Evolutionary conservation across 1,284 basidiomycete species (phyloP), one percentile per base, ranked within the genome.

Genomic region (Ceratobasidium sp.): DNA sequence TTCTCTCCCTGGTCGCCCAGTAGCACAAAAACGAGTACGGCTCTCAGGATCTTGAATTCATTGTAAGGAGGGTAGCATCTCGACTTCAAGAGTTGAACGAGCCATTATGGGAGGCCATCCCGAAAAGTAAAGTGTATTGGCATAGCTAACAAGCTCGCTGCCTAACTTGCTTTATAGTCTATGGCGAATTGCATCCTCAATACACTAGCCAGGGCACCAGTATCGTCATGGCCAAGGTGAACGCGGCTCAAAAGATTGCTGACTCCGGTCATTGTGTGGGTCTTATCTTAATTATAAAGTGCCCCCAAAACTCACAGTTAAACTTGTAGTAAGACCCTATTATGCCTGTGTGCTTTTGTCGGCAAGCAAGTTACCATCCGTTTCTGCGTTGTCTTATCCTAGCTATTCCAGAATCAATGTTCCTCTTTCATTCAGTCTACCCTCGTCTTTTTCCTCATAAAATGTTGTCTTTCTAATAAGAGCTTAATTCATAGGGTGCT

Each of bases 11-110:
- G 5, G 54, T 57, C 16, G 35, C 28, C 54, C 7, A 32, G 13
- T 57, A 30, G 54, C 54, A 57, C 54, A 26, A 57, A 32, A 26
- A 57, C 9, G 54, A 30, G 5, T 57, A 57, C 35, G 9, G 35
- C 54, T 14, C 28, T 7, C 26, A 6, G 54, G 23, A 26, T 13
- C 13, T 57, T 30, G 54, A 28, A 8, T 57, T n/a, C 9, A 57
- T 7, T 32, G 8, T n/a, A 21, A 30, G 54, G 23, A 57, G n/a
- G n/a, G n/a, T n/a, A n/a, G n/a, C n/a, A n/a, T 13, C 13, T n/a
- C 35, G 28, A 30, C 11, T 13, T 9, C 21, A n/a, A n/a, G n/a
- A n/a, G 21, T 14, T 8, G n/a, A 6, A 57, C 35, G 8, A 26
- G 7, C 54, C 54, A 13, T 5, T 7, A 57, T 57, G 54, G 54